Base-by-base conservation (phyloP, 257 asterid genomes). In the Verbena officinalis region DNA sequence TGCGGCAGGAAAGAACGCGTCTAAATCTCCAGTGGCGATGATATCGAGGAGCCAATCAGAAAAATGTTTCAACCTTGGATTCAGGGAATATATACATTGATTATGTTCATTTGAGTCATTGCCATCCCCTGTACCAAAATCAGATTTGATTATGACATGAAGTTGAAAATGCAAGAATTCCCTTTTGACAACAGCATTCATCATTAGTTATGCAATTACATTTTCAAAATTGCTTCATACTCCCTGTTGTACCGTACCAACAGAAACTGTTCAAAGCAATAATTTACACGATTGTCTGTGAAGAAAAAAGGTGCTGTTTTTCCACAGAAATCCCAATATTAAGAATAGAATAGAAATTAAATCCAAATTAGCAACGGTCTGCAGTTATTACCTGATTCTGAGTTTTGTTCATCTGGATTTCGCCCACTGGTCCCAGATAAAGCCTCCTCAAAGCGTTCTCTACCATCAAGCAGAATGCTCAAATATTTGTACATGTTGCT, bases 11-110 rank as follows among this genome's bases (percentile, higher is more conserved):
- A 86, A 89, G 63, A 89, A 89, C 23, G 94, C 86, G 65, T 89
- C 95, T 80, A 89, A 74, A 78, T 89, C 97, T 62, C 97, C 97
- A 0, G 95, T 84, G 48, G 97, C 97, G 54, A 89, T 84, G 74
- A 89, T 89, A 75, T 86, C 95, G 13, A 89, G 82, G 24, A 89
- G 94, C 97, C 95, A 89, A 57, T 89, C 89, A 1, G 97, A 89
- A 62, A 89, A 89, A 79, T 84, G 83, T 71, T 86, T 89, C 72
- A 89, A 66, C 87, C 82, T 83, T 14, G 83, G 89, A 69, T 84
- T 89, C 48, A 89, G 84, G 45, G 95, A 81, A 78, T 89, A 89
- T 50, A 84, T 50, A 38, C 93, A 76, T 31, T 80, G 93, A 44
- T 49, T 71, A 15, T 16, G 62, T 71, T 83, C 85, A 22, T 64